phyloP scores from a whole-genome alignment of 2,329 filamentous ascomycete species.

The Fusarium longipes region DNA sequence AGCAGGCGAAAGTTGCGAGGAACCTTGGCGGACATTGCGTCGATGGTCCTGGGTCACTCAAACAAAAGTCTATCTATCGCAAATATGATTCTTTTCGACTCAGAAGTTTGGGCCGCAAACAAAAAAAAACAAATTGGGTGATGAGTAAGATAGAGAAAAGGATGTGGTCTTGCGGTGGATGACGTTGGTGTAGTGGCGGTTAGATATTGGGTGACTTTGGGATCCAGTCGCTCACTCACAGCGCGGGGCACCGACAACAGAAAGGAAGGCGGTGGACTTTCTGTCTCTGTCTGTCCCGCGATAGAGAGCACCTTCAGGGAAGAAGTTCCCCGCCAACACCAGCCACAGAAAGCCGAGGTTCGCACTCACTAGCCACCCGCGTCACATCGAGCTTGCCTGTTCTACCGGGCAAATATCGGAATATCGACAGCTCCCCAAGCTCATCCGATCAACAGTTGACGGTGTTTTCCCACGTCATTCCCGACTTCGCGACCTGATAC shows the following conservation, averaged over 20 bases:
- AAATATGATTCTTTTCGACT: neutral
- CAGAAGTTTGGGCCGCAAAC: neutral
- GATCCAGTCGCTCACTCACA: conserved; percentile 24
- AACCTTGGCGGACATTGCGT: conserved; percentile 66
- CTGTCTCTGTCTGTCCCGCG: conserved; percentile 1
- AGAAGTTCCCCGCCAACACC: conserved; percentile 25
- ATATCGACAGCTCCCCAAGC: conserved; percentile 27
- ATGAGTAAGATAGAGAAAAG: conserved; percentile 11
- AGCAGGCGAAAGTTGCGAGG: conserved; percentile 96
- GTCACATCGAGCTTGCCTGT: conserved; percentile 20
- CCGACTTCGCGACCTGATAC: conserved; percentile 17
- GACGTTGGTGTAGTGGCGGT: conserved; percentile 37
- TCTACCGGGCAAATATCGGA: conserved; percentile 34
- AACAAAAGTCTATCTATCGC: neutral
- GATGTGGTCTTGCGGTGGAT: conserved; percentile 16
- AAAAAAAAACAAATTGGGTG: conserved; percentile 5
- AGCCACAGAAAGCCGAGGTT: conserved; percentile 21
- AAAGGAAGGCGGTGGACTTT: conserved; percentile 33
- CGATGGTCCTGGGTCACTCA: neutral
- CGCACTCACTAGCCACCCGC: conserved; percentile 21
- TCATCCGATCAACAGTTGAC: conserved; percentile 15
- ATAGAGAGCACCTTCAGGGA: conserved; percentile 1
- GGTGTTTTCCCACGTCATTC: conserved; percentile 44
- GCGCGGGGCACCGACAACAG: conserved; percentile 34
- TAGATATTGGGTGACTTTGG: conserved; percentile 33